phyloP scores from a whole-genome alignment of 495 filamentous ascomycete genomes.

The Bathelium albidoporum region DNA sequence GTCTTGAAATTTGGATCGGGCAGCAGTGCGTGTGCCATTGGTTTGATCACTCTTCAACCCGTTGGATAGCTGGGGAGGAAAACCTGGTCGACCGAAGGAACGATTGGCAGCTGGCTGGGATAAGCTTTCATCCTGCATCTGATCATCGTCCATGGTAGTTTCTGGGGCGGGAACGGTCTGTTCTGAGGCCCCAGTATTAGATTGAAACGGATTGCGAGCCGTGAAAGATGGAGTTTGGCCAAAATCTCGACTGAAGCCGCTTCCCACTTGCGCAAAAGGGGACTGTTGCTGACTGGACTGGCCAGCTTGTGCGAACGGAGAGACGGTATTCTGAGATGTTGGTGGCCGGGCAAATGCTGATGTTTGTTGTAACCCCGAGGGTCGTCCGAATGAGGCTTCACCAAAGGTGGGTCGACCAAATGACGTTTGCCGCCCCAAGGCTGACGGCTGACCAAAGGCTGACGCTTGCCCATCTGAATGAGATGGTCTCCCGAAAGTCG shows the following conservation, averaged over 20 bases:
- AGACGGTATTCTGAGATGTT: slow-evolving; percentile 5
- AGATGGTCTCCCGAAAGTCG: slow-evolving; percentile 2
- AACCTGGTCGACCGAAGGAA: neutral
- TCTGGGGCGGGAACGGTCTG: neutral
- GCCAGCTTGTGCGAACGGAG: slow-evolving; percentile 9
- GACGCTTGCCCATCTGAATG: slow-evolving; percentile 1
- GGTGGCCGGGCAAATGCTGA: slow-evolving; percentile 18
- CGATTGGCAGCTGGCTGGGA: neutral
- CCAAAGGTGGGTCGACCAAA: slow-evolving; percentile 16
- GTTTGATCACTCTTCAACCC: neutral
- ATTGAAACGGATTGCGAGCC: neutral
- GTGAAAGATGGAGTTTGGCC: neutral
- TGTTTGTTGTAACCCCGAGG: no score
- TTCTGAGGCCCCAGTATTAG: neutral
- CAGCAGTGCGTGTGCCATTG: neutral
- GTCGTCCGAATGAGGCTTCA: slow-evolving; percentile 8
- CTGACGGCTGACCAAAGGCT: slow-evolving; percentile 20
- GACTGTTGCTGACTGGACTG: slow-evolving; percentile 11
- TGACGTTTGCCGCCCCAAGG: slow-evolving; percentile 9
- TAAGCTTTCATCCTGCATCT: neutral
- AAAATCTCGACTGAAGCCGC: neutral
- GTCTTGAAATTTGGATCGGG: neutral
- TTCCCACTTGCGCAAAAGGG: neutral
- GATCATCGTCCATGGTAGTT: neutral
- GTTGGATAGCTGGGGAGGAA: neutral